Conservation (phyloP, 768 basidiomycete genomes). For the Russula ochroleuca region DNA sequence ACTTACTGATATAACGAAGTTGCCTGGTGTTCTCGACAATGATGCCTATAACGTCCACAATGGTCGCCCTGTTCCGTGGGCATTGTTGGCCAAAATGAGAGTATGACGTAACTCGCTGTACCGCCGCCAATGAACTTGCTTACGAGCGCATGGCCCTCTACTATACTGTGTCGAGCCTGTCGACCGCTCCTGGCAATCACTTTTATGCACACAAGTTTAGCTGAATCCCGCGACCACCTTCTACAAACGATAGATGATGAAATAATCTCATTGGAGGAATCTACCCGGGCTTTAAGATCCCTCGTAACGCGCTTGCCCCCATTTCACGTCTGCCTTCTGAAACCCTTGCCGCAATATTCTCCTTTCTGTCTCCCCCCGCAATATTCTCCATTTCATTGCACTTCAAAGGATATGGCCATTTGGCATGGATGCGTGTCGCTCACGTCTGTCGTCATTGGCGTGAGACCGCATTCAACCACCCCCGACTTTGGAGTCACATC, state of each 20-base stretch:
- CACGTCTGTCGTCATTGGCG: constrained; percentile 24
- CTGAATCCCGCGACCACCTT: background rate
- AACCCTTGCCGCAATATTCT: constrained; percentile 8
- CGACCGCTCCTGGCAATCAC: background rate
- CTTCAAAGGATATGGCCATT: background rate
- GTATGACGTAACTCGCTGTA: too few species aligned
- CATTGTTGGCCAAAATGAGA: background rate
- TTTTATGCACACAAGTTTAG: background rate
- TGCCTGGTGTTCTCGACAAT: too few species aligned
- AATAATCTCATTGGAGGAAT: constrained; percentile 4
- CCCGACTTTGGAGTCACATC: constrained; percentile 16
- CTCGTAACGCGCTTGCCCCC: constrained; percentile 17
- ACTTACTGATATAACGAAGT: too few species aligned
- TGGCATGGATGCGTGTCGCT: constrained; percentile 11
- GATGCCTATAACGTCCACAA: too few species aligned
- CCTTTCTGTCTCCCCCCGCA: background rate
- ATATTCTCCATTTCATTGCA: background rate
- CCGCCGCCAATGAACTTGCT: too few species aligned
- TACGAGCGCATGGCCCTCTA: too few species aligned
- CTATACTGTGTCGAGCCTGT: too few species aligned
- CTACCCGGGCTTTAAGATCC: background rate
- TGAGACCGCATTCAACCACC: constrained; percentile 14
- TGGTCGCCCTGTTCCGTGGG: too few species aligned
- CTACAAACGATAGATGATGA: constrained; percentile 12
- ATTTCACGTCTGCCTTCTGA: constrained; percentile 16